Evolutionary conservation across 208 protist species (phyloP).

Genomic region (Leptomonas pyrrhocoris): DNA sequence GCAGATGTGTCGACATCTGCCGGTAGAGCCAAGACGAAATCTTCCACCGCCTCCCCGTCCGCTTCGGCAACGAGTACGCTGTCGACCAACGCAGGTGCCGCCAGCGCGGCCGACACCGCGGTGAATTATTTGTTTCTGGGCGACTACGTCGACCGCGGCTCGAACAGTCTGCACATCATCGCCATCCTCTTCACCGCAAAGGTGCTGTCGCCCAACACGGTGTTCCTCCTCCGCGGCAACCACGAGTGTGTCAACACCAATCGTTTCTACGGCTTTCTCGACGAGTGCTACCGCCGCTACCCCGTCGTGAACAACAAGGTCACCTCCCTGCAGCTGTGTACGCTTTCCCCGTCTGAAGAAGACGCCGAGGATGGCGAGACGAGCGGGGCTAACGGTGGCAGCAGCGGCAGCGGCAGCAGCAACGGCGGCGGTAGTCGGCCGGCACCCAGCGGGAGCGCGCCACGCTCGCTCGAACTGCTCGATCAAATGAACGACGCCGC

Average conservation of each 20-base stretch:
- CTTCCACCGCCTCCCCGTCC: neutral
- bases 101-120: conserved; percentile 39
- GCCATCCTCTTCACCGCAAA: conserved; percentile 96
- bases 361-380: conserved; percentile 24
- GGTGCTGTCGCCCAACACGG: conserved; percentile 96
- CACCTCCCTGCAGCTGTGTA: conserved; percentile 30
- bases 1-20: neutral
- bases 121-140: conserved; percentile 98
- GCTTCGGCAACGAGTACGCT: neutral
- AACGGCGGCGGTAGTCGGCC: neutral
- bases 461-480: conserved; percentile 8
- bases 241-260: conserved; percentile 99
- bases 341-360: conserved; percentile 20
- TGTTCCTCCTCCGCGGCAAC: conserved; percentile 99
- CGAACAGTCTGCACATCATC: conserved; percentile 96
- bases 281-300: conserved; percentile 96
- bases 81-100: neutral
- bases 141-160: conserved; percentile 99
- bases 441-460: neutral
- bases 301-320: conserved; percentile 57
- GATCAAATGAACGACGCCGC: neutral
- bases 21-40: conserved; percentile 15
- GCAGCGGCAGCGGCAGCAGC: conserved; percentile 42
- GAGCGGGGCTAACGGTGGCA: conserved; percentile 42
- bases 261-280: conserved; percentile 99